Conservation (phyloP, 768 basidiomycete species). For the Porpolomopsis calyptriformis region DNA sequence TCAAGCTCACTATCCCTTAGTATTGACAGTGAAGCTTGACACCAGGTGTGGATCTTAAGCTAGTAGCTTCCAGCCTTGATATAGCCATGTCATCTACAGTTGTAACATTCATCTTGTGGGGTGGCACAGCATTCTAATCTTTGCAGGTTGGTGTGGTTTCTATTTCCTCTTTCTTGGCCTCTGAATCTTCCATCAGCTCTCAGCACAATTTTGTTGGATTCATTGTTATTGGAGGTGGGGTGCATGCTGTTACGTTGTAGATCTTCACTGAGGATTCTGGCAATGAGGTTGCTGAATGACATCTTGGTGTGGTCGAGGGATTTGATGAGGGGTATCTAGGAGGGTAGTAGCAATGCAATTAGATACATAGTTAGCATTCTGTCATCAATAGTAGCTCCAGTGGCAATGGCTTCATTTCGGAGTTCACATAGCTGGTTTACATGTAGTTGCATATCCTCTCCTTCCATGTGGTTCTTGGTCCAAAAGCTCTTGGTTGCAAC, state of each 20-base stretch:
- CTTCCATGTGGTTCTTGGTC: not conserved
- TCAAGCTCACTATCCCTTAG: too few relatives aligned
- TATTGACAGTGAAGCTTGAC: too few relatives aligned
- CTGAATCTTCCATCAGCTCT: not conserved
- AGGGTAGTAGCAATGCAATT: not conserved
- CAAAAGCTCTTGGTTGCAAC: not conserved
- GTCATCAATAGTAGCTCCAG: not conserved
- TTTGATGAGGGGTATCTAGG: not conserved
- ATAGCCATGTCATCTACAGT: not conserved
- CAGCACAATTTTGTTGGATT: not conserved
- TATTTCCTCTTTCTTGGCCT: not conserved
- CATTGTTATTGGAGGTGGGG: not conserved
- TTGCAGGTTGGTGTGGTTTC: not conserved
- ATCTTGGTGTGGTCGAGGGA: not conserved
- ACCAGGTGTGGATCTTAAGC: too few relatives aligned
- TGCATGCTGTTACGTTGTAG: slow-evolving; percentile 15
- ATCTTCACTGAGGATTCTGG: not conserved
- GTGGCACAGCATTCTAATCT: not conserved
- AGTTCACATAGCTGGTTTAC: not conserved
- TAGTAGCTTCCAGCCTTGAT: too few relatives aligned
- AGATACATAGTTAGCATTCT: not conserved
- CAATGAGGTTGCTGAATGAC: not conserved
- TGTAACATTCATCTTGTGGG: not conserved
- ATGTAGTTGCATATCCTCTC: not conserved
- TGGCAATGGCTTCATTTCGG: not conserved